Percentiles rank a stretch among this genome's conserved stretches.
Evolutionary conservation across 106 monocot species (phyloP).

Genomic region (Posidonia australis): DNA sequence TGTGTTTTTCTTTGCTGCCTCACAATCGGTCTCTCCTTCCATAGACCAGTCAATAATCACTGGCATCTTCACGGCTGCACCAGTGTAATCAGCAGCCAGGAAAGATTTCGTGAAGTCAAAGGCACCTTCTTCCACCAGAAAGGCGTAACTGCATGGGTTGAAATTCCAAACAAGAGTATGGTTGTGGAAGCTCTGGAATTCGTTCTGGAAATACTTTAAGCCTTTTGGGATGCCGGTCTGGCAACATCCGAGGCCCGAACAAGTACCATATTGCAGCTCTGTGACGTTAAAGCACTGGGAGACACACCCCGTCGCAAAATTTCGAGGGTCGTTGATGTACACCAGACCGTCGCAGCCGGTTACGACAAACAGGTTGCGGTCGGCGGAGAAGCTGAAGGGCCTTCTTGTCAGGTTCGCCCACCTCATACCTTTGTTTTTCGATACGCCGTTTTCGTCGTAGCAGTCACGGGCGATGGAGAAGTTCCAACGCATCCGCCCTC

Average conservation of each 20-base stretch:
- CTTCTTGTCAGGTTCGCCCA: not conserved
- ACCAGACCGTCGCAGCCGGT: slow-evolving; percentile 30
- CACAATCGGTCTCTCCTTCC: not conserved
- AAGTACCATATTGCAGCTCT: not conserved
- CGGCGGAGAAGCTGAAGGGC: slow-evolving; percentile 8
- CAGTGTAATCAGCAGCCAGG: slow-evolving; percentile 5
- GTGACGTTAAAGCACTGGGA: slow-evolving; percentile 3
- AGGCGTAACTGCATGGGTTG: slow-evolving; percentile 32
- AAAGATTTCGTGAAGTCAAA: slow-evolving; percentile 17
- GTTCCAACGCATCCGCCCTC: not conserved
- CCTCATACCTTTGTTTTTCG: not conserved
- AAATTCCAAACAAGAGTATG: slow-evolving; percentile 1
- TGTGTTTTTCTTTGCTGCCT: too few relatives aligned
- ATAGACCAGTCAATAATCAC: slow-evolving; percentile 33
- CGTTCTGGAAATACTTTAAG: slow-evolving; percentile 7
- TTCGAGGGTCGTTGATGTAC: not conserved
- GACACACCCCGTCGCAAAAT: slow-evolving; percentile 13
- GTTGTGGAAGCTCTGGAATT: not conserved
- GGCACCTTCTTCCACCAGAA: slow-evolving; percentile 5
- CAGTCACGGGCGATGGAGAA: slow-evolving; percentile 5
- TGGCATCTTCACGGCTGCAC: not conserved
- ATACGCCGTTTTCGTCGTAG: not conserved
- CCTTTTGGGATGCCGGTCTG: slow-evolving; percentile 31
- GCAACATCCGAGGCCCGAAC: slow-evolving; percentile 50
- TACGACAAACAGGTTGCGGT: slow-evolving; percentile 19